Base-by-base conservation (phyloP, 2,329 filamentous ascomycete genomes). In the Aureobasidium sp. region DNA sequence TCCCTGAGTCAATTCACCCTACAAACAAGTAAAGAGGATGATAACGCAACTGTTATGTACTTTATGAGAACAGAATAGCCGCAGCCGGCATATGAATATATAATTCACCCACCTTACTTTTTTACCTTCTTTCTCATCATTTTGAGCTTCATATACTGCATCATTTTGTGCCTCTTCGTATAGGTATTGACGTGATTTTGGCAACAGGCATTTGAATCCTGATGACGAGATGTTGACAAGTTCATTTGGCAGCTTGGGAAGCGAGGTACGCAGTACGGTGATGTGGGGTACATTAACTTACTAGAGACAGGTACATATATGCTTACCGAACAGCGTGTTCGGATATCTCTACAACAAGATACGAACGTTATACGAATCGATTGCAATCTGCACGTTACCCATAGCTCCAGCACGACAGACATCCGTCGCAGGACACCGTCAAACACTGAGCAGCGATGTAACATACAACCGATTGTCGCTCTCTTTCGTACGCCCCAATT, bases 151-250 rank as follows among this genome's bases (percentile, higher is more conserved):
- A n/a, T n/a, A n/a, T n/a, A n/a, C 33, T 36, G 7, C 33, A 36
- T 36, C 33, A 13, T 36, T 36, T 8, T 36, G 33, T 36, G 13
- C 33, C 13, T 36, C 33, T 36, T 13, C 7, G 13, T 36, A 36
- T 36, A 7, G 33, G 33, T 36, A 13, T 36, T 36, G 33, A 8
- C 13, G 13, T 36, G 33, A 8, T 2, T 8, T 18, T 40, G 25
- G 38, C 43, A 20, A 10, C 5, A 18, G 11, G 16, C 36, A 18
- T 16, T 25, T 23, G 20, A 15, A 53, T 38, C 18, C 13, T 38
- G 42, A 48, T 60, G 56, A 60, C 43, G 56, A 60, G 43, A 48
- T 38, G 56, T 47, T 60, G 56, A 60, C 56, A 48, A 38, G 42
- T 48, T 53, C 31, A 53, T 53, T 16, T 53, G 4, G 43, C n/a